Base-by-base conservation (phyloP, 805 yeast species). In the Myxozyma melibiosi region DNA sequence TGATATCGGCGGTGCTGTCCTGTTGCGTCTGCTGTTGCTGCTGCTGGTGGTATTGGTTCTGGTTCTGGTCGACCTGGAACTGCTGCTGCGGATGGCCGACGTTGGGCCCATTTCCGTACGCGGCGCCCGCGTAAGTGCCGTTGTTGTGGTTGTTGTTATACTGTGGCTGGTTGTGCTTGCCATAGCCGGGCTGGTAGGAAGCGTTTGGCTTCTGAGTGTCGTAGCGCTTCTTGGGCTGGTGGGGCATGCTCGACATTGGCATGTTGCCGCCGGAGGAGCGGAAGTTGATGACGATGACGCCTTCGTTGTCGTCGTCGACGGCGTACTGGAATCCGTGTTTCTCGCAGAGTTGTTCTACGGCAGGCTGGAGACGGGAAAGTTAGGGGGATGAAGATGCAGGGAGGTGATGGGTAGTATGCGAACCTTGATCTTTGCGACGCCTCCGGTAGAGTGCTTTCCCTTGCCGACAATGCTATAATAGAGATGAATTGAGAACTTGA, bases 381-480 rank as follows among this genome's bases (percentile, higher is more conserved):
- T n/a, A 22, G 11, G 1, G 16, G 24, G 3, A n/a, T 1, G 34
- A 18, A 28, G 14, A 14, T 4, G 18, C n/a, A 38, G 24, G n/a
- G 9, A 20, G 14, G n/a, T n/a, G n/a, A n/a, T n/a, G n/a, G n/a
- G n/a, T 6, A 28, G 11, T n/a, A 13, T n/a, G 22, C 22, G 16
- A 28, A 59, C 63, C 41, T 86, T 88, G 65, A 92, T 73, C 71
- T 90, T 91, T 40, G 96, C 91, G 51, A 89, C 81, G 13, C 95
- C 96, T 63, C 83, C 77, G 51, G 79, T 77, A 0, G 96, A 88
- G 70, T 91, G 98, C 40, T 83, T 68, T 6, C 97, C 98, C 72
- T 92, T 92, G 8, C 98, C 98, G 8, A 90, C 97, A 70, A 92
- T 91, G 2, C 62, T 58, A 35, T 13, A 34, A 1, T n/a, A 24